Evolutionary conservation across 2,329 filamentous ascomycete species (phyloP), one percentile per base, ranked within the genome.

Genomic region (Fusarium kyushuense): DNA sequence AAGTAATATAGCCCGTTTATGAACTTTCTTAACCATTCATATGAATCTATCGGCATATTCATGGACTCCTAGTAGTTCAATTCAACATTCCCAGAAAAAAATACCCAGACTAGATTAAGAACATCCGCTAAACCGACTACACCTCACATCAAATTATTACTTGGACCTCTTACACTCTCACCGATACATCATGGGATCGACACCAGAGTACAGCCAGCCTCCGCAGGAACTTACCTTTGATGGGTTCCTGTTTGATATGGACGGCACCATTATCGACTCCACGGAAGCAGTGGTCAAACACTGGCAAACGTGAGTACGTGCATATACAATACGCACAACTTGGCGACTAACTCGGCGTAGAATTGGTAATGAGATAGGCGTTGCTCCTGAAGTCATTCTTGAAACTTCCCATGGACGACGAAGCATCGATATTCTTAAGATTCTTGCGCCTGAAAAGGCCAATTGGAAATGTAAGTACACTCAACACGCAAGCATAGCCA

Each of bases 321-420:
- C n/a, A 38, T 14, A 32, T 23, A n/a, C 23, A 10, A 19, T 35
- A 43, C 17, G 19, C 30, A 33, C 33, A 45, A 23, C 41, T 6
- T 32, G 30, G 36, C 19, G 47, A 47, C 40, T 51, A 35, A 60
- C 56, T 33, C 47, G 46, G 30, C 17, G 47, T 74, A 93, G 91
- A n/a, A 86, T 94, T 69, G 94, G 92, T 49, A 85, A 87, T 12
- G 92, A 97, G 76, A 90, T 98, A 74, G 92, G 92, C 25, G 90
- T 97, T 23, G 88, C 93, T 69, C 92, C 93, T n/a, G 85, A 90
- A 47, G 87, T 91, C 45, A 98, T 99, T 73, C 86, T 98, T 27
- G 87, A 93, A 74, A 97, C 93, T 12, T 97, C 94, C 7, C 96
- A 99, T 79, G 96, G 96, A 65, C 89, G 95, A 62, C 85, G 96